phyloP scores from a whole-genome alignment of 2,329 filamentous ascomycete genomes.

The Nemania sp. region DNA sequence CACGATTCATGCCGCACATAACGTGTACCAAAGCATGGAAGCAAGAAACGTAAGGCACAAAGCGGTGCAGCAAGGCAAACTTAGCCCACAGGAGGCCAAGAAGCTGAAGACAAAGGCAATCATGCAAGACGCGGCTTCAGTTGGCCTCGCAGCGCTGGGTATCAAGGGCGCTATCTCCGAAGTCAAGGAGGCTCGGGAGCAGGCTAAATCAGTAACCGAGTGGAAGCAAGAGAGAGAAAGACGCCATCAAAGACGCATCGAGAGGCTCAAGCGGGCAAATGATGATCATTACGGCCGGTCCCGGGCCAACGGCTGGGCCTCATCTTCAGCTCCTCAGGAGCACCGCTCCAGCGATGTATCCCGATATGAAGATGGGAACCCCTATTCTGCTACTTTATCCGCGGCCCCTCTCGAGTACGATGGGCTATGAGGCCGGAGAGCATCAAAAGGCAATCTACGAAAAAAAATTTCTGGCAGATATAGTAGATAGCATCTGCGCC shows the following conservation, averaged over 20 bases:
- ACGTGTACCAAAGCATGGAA: conserved; percentile 61
- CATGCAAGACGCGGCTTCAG: conserved; percentile 60
- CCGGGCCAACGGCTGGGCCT: conserved; percentile 50
- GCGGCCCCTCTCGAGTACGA: conserved; percentile 45
- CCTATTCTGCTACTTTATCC: conserved; percentile 49
- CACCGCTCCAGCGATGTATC: conserved; percentile 49
- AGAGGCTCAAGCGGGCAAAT: conserved; percentile 41
- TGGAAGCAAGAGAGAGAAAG: conserved; percentile 54
- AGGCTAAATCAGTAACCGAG: conserved; percentile 51
- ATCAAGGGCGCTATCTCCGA: conserved; percentile 60
- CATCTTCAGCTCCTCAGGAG: conserved; percentile 45
- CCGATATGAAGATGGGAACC: conserved; percentile 52
- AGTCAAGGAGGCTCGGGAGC: conserved; percentile 58
- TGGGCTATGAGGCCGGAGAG: conserved; percentile 39
- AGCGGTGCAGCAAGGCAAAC: conserved; percentile 57
- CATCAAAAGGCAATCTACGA: not conserved
- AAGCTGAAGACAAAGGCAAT: conserved; percentile 61
- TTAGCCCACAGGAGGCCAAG: conserved; percentile 55
- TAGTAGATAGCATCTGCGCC: conserved; percentile 16
- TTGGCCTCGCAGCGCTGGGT: conserved; percentile 60
- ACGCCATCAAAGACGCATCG: conserved; percentile 53
- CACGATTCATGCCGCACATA: conserved; percentile 63
- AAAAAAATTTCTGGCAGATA: not conserved
- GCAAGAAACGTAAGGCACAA: conserved; percentile 56
- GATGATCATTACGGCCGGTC: conserved; percentile 41